These are phyloP conservation scores for Salinomyces thailandicus DNA, from an alignment of 2,329 filamentous ascomycete species.

Conservation along the genomic window DNA sequence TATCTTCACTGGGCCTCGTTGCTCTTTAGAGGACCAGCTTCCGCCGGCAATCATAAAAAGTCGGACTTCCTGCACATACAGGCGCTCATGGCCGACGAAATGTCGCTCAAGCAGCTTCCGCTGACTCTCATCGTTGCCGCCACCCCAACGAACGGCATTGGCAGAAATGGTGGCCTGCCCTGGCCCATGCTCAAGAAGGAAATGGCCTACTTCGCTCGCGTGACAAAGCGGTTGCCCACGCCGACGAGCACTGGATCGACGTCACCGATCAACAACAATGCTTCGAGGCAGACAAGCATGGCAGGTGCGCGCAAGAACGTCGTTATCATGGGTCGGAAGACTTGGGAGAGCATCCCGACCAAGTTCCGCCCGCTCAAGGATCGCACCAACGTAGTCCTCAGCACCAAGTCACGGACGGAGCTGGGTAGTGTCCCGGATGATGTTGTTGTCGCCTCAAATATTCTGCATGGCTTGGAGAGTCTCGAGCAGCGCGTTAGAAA, in stretches of 20 bases:
- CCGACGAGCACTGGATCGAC: slow-evolving; percentile 27
- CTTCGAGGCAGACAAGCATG: slow-evolving; percentile 12
- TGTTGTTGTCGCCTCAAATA: slow-evolving; percentile 43
- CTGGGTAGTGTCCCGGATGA: slow-evolving; percentile 28
- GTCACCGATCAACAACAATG: slow-evolving; percentile 16
- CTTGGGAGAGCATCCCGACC: slow-evolving; percentile 80
- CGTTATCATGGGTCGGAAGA: slow-evolving; percentile 96
- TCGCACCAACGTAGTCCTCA: slow-evolving; percentile 74
- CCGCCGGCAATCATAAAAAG: no score
- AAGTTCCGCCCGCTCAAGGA: slow-evolving; percentile 69
- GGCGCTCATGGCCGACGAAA: slow-evolving; percentile 11
- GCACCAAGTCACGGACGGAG: slow-evolving; percentile 31
- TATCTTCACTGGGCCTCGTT: not conserved
- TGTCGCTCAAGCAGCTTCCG: slow-evolving; percentile 21
- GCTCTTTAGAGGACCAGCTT: no score
- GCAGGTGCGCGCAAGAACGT: slow-evolving; percentile 38
- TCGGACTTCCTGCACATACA: not conserved
- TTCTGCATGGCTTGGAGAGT: slow-evolving; percentile 20
- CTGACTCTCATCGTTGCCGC: slow-evolving; percentile 91
- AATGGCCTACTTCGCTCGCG: slow-evolving; percentile 89
- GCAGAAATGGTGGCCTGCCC: slow-evolving; percentile 64
- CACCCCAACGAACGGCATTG: slow-evolving; percentile 81
- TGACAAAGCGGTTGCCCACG: slow-evolving; percentile 64
- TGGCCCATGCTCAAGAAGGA: slow-evolving; percentile 85
- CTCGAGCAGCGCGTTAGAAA: slow-evolving; percentile 23